These are phyloP conservation scores for Imleria badia DNA, from an alignment of 768 basidiomycete species.

Conservation along the genomic window DNA sequence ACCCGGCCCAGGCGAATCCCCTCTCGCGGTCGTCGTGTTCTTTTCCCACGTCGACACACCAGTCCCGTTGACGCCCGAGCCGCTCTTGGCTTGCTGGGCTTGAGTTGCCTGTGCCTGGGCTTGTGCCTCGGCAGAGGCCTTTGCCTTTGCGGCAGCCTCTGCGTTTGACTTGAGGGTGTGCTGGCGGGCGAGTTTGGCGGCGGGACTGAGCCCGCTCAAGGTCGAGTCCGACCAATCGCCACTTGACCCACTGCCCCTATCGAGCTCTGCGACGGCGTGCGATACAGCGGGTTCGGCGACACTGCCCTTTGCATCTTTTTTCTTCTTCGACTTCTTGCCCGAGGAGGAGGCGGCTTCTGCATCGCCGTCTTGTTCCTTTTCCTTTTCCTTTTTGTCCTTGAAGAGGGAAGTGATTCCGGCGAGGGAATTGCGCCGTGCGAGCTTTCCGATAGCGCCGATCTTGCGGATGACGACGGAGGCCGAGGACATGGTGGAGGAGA, in stretches of 20 bases:
- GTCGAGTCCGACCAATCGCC: slow-evolving; percentile 59
- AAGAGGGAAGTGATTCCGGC: slow-evolving; percentile 92
- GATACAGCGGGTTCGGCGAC: slow-evolving; percentile 72
- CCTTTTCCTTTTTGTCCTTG: slow-evolving; percentile 72
- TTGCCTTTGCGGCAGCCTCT: slow-evolving; percentile 44
- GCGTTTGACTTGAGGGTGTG: slow-evolving; percentile 88
- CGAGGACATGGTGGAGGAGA: slow-evolving; percentile 90
- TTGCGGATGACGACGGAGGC: slow-evolving; percentile 97
- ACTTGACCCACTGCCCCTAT: slow-evolving; percentile 44
- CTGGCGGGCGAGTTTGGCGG: slow-evolving; percentile 85
- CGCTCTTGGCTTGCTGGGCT: slow-evolving; percentile 18
- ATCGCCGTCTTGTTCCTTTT: slow-evolving; percentile 37
- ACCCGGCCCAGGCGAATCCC: slow-evolving; percentile 44
- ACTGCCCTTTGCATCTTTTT: slow-evolving; percentile 61
- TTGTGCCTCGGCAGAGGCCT: slow-evolving; percentile 32
- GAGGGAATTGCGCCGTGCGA: slow-evolving; percentile 84
- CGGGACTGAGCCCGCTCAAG: slow-evolving; percentile 81
- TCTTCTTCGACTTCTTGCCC: slow-evolving; percentile 48
- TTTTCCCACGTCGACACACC: slow-evolving; percentile 69
- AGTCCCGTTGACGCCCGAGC: slow-evolving; percentile 27
- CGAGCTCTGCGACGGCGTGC: slow-evolving; percentile 83
- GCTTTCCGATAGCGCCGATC: slow-evolving; percentile 86
- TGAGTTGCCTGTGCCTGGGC: slow-evolving; percentile 27
- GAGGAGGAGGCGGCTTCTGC: slow-evolving; percentile 25
- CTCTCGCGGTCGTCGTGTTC: slow-evolving; percentile 65